Conservation (phyloP, 331 rosid genomes). For the Quercus phellos region DNA sequence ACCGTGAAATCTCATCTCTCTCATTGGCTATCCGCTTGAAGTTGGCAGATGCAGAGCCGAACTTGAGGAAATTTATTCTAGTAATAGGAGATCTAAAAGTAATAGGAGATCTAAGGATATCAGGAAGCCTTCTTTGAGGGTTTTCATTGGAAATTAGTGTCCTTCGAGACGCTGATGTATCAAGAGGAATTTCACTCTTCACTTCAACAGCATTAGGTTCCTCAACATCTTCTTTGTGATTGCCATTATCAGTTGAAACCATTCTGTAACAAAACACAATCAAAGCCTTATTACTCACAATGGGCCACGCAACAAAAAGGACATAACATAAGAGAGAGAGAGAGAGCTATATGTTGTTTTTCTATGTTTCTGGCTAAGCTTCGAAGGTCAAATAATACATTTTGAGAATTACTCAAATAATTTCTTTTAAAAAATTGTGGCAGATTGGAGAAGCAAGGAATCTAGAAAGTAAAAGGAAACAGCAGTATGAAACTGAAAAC, state of each 20-base stretch:
- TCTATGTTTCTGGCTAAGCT: neutral
- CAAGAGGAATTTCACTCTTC: conserved; percentile 36
- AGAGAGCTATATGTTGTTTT: neutral
- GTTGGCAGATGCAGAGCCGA: conserved; percentile 70
- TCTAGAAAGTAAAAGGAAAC: neutral
- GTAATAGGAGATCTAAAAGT: conserved; percentile 26
- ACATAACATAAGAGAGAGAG: neutral
- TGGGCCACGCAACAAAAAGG: conserved; percentile 17
- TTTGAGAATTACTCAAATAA: neutral
- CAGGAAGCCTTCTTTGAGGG: conserved; percentile 33
- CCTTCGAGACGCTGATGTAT: conserved; percentile 34
- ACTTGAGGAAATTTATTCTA: conserved; percentile 42
- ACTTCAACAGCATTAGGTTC: conserved; percentile 34
- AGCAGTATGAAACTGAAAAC: neutral
- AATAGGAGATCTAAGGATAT: conserved; percentile 22
- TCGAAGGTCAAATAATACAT: conserved; percentile 7
- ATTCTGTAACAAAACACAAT: conserved; percentile 27
- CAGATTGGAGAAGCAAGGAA: conserved; percentile 3
- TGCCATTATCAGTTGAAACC: conserved; percentile 47
- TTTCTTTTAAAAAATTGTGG: neutral
- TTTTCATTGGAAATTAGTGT: conserved; percentile 34
- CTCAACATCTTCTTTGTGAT: conserved; percentile 44
- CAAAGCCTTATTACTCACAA: conserved; percentile 15
- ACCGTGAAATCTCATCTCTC: conserved; percentile 58
- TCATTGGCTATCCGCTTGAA: conserved; percentile 50